Conservation (phyloP, 2,329 filamentous ascomycete genomes). For the Penicillium sp. region DNA sequence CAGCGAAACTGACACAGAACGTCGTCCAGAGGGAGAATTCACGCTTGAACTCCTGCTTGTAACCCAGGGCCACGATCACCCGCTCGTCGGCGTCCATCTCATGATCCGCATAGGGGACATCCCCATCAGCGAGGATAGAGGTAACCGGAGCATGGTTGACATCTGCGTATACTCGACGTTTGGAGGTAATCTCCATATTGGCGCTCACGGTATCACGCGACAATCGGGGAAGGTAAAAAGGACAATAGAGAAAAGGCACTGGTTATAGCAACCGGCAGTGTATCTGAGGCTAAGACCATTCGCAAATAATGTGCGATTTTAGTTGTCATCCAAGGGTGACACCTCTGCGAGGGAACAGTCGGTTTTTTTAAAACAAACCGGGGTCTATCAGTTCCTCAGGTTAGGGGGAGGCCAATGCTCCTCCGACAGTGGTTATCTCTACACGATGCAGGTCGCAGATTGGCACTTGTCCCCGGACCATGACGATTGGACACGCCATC, state of each 20-base stretch:
- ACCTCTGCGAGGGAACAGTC: neutral
- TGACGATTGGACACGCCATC: constrained; percentile 12
- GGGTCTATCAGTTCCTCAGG: neutral
- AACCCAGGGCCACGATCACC: constrained; percentile 49
- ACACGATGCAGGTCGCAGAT: neutral
- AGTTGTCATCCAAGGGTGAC: neutral
- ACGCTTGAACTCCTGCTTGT: constrained; percentile 66
- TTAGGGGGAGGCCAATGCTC: constrained; percentile 1
- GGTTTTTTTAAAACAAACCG: constrained; percentile 12
- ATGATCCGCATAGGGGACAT: constrained; percentile 40
- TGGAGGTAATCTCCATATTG: constrained; percentile 18
- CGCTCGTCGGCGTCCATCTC: constrained; percentile 44
- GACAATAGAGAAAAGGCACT: neutral
- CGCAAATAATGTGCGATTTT: neutral
- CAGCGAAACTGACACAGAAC: constrained; percentile 73
- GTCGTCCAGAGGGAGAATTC: constrained; percentile 75
- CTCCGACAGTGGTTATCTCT: constrained; percentile 17
- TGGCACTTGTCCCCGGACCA: constrained; percentile 9
- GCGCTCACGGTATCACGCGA: constrained; percentile 7
- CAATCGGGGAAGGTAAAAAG: neutral
- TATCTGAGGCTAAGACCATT: neutral
- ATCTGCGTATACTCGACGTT: constrained; percentile 18
- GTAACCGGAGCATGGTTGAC: constrained; percentile 38
- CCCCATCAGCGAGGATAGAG: constrained; percentile 40
- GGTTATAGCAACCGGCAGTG: neutral